Evolutionary conservation across 495 filamentous ascomycete species (phyloP).

Genomic region (Poronia punctata): DNA sequence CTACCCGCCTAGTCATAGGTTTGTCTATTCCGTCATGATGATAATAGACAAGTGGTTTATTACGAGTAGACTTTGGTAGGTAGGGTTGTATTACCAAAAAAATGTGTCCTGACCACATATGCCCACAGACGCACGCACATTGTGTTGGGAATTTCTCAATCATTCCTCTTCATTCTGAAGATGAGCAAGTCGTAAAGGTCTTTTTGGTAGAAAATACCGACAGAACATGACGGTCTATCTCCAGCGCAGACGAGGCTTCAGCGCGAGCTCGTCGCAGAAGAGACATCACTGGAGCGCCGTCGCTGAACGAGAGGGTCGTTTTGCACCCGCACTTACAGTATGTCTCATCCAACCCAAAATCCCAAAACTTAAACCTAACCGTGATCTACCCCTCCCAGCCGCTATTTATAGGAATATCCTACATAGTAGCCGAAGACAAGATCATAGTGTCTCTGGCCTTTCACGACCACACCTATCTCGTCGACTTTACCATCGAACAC

Average conservation of each 20-base stretch:
- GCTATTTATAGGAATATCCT: conserved; percentile 58
- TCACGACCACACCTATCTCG: conserved; percentile 70
- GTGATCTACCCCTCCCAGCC: conserved; percentile 33
- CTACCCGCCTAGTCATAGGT: no score
- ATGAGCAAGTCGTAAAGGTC: no score
- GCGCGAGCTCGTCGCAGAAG: neutral
- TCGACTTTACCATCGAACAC: conserved; percentile 63
- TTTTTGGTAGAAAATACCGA: neutral
- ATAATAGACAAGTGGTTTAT: no score
- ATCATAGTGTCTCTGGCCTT: conserved; percentile 58
- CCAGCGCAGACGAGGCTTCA: neutral
- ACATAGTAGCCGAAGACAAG: conserved; percentile 40
- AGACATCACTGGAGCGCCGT: conserved; percentile 1
- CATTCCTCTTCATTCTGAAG: no score
- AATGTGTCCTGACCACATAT: no score
- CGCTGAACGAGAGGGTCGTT: conserved; percentile 32
- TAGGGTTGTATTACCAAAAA: no score
- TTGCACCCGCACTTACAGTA: conserved; percentile 39
- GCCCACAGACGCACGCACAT: no score
- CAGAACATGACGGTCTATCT: neutral
- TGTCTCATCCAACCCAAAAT: conserved; percentile 4
- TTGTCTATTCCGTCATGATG: no score
- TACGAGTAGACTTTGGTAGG: no score
- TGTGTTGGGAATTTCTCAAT: no score
- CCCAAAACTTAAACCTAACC: neutral